phyloP scores from a whole-genome alignment of 2,329 filamentous ascomycete genomes.

The Setomelanomma holmii region DNA sequence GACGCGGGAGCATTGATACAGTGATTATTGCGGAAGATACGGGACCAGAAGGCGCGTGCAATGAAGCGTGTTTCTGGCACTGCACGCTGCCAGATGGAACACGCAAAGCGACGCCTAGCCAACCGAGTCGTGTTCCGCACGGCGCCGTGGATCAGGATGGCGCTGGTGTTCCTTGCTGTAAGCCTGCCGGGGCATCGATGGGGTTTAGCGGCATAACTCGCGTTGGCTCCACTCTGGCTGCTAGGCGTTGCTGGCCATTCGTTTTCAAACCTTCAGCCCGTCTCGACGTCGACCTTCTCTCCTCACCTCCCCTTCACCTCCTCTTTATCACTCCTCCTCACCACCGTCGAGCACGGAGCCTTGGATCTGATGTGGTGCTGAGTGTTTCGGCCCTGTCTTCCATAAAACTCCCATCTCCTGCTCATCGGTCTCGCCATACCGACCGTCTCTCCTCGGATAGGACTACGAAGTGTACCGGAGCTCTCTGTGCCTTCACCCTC shows the following conservation, averaged over 20 bases:
- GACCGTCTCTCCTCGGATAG: slow-evolving; percentile 45
- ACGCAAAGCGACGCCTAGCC: slow-evolving; percentile 32
- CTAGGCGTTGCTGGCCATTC: slow-evolving; percentile 43
- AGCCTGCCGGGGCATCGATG: slow-evolving; percentile 27
- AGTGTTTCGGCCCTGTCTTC: slow-evolving; percentile 42
- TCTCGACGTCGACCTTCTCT: slow-evolving; percentile 37
- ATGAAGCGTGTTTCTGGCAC: slow-evolving; percentile 43
- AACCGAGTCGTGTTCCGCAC: slow-evolving; percentile 24
- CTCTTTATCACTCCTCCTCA: slow-evolving; percentile 37
- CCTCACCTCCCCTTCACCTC: slow-evolving; percentile 29
- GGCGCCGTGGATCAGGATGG: slow-evolving; percentile 24
- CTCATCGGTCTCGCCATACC: slow-evolving; percentile 41
- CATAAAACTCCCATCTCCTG: slow-evolving; percentile 47
- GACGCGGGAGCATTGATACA: slow-evolving; percentile 11
- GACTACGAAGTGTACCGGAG: slow-evolving; percentile 41
- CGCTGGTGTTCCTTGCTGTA: slow-evolving; percentile 42
- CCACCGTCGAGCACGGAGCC: slow-evolving; percentile 49
- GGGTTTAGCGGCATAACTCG: slow-evolving; percentile 25
- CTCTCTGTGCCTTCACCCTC: slow-evolving; percentile 32
- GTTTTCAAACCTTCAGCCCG: slow-evolving; percentile 45
- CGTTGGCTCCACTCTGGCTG: slow-evolving; percentile 25
- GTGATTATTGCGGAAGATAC: slow-evolving; percentile 25
- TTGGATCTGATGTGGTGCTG: slow-evolving; percentile 50
- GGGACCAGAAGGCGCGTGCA: slow-evolving; percentile 33
- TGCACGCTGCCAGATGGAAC: slow-evolving; percentile 37